Evolutionary conservation across 176 grass and related monocot genomes (phyloP), one percentile per base, ranked within the genome.

Genomic region (Hsuehochloa calcarea): DNA sequence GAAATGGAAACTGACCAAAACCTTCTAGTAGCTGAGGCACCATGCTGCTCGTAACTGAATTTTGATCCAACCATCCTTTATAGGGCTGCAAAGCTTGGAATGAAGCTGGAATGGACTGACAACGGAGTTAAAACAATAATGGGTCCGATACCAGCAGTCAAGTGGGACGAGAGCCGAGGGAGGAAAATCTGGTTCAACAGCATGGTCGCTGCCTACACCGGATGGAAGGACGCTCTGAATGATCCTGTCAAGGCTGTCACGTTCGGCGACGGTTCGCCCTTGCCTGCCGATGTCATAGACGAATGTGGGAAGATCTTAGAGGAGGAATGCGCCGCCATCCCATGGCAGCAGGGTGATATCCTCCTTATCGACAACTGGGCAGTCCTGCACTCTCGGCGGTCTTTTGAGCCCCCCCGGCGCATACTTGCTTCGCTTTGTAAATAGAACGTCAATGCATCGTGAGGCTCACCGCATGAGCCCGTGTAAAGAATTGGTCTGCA

Each of bases 121-220:
- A 84, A 92, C 3, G 92, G 96, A 26, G 96, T 93, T 5, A 99
- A 90, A 82, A 99, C 93, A 55, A 14, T 91, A 34, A 96, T 94
- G 88, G 96, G 96, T 2, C 96, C 96, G 3, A 94, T 99, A 69
- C 90, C 90, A 0, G 93, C 86, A 5, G 69, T 99, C 8, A 94
- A 92, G 64, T 82, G 94, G 74, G 92, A 99, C 16, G 76, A 91
- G 86, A 71, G 34, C 29, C 80, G 93, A 39, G 82, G 75, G 12
- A 89, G 88, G 56, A 96, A 92, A 76, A 91, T 96, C 74, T 99
- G 97, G 97, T 99, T 99, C 66, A 99, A 96, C 78, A 96, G 97
- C 90, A 96, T 96, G 93, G 93, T 99, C 0, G 96, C 93, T 52
- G 96, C 96, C 29, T 96, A 96, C 82, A 99, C 96, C 0, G 93